Conservation (phyloP, 2,329 filamentous ascomycete species). For the Epichloe festucae region DNA sequence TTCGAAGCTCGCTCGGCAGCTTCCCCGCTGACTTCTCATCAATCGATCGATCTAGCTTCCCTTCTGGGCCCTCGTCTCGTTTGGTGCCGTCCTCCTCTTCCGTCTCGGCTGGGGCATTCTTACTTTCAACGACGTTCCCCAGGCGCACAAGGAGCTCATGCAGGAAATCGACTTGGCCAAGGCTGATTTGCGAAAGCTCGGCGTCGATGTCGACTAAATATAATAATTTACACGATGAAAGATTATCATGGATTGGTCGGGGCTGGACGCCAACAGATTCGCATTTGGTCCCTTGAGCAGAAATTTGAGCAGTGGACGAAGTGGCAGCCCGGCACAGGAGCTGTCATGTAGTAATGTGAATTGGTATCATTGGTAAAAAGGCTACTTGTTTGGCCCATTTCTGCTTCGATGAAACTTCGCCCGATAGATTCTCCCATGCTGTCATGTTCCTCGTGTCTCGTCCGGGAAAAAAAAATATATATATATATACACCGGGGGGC, state of each 20-base stretch:
- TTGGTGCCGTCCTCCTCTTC: slow-evolving; percentile 84
- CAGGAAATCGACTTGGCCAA: slow-evolving; percentile 68
- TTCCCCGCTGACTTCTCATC: background rate
- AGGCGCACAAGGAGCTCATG: slow-evolving; percentile 82
- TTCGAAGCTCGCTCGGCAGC: background rate
- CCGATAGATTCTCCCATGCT: background rate
- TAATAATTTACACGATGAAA: background rate
- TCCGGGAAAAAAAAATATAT: slow-evolving; percentile 3
- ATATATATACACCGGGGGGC: slow-evolving; percentile 9
- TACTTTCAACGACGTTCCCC: slow-evolving; percentile 91
- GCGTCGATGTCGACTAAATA: slow-evolving; percentile 62
- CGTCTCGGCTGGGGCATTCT: slow-evolving; percentile 86
- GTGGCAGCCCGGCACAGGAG: background rate
- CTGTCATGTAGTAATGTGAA: background rate
- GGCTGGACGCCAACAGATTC: background rate
- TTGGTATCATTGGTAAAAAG: slow-evolving; percentile 5
- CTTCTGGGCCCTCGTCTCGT: slow-evolving; percentile 81
- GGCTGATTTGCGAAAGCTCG: slow-evolving; percentile 57
- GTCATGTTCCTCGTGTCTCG: slow-evolving; percentile 8
- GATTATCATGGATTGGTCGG: background rate
- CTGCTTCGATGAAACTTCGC: background rate
- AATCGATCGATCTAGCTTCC: slow-evolving; percentile 49
- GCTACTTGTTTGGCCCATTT: background rate
- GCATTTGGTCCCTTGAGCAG: background rate
- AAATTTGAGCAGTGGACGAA: background rate